Base-by-base conservation (phyloP, 2,329 filamentous ascomycete species). In the Trichoderma oligosporum region DNA sequence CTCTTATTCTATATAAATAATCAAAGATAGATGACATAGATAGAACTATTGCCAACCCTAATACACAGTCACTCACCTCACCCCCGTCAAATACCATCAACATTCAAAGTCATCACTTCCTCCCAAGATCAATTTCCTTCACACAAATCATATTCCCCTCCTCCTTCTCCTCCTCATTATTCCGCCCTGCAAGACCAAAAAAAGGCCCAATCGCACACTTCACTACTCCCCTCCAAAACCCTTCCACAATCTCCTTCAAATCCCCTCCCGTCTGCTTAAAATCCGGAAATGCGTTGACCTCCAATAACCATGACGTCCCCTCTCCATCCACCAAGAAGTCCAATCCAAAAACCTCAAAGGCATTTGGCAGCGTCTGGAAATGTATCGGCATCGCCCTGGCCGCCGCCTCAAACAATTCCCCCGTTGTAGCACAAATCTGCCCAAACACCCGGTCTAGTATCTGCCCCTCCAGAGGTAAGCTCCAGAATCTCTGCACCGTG, bases 201-300 rank as follows among this genome's bases (percentile, higher is more conserved):
- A 94, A 94, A 1, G 80, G 71, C 71, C 72, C 75, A 1, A 96
- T 82, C 2, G 78, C 89, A 62, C 81, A 74, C 56, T 83, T 78
- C 39, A 96, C 78, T 20, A 90, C 86, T 9, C 83, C 88, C 65
- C 83, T 80, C 79, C 95, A 94, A 63, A 99, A 78, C 7, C 85
- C 87, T 18, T 78, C 82, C 22, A 99, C 86, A 38, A 97, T 72
- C 0, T 75, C 82, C 68, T 80, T 83, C 62, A 96, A 73, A 57
- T 88, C 86, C 0, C 90, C 91, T 7, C 94, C 94, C 14, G 91
- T 96, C 82, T 97, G 93, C 67, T 82, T 85, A 68, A 97, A 97
- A 74, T 99, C 94, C 8, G 94, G 94, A 73, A 96, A 99, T 0
- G 93, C 90, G 76, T 99, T 99, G 29, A 96, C 83, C 76, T 99